phyloP scores from a whole-genome alignment of 2,329 filamentous ascomycete species.

The Paramyrothecium sp. region DNA sequence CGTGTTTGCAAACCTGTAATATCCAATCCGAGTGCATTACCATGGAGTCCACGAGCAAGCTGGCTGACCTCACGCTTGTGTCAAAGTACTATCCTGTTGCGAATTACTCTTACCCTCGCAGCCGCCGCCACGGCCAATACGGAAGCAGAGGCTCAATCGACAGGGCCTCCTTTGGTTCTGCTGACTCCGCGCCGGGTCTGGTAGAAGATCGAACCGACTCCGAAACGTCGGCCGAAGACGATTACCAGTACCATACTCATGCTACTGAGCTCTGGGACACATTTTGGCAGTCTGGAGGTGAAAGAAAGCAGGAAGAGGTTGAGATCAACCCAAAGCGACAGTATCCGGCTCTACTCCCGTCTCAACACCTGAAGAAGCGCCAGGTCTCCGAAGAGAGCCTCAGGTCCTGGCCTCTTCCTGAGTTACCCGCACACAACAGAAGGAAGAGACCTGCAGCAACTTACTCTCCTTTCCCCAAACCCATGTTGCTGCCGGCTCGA shows the following conservation, averaged over 20 bases:
- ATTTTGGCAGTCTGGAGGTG: slow-evolving; percentile 38
- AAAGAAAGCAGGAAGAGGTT: slow-evolving; percentile 8
- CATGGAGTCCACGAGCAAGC: slow-evolving; percentile 35
- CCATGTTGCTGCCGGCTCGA: slow-evolving; percentile 30
- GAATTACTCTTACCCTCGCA: slow-evolving; percentile 39
- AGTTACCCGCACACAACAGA: slow-evolving; percentile 12
- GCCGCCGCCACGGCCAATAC: slow-evolving; percentile 14
- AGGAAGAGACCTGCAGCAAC: slow-evolving; percentile 23
- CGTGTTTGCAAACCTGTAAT: neutral
- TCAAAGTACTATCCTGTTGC: slow-evolving; percentile 37
- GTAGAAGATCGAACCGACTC: slow-evolving; percentile 51
- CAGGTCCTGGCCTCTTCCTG: slow-evolving; percentile 23
- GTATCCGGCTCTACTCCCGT: slow-evolving; percentile 27
- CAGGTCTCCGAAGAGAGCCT: slow-evolving; percentile 16
- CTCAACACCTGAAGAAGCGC: slow-evolving; percentile 17
- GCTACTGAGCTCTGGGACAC: slow-evolving; percentile 49
- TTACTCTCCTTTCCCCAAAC: slow-evolving; percentile 43
- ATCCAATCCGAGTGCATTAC: slow-evolving; percentile 3
- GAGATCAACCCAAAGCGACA: slow-evolving; percentile 22
- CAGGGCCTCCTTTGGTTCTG: slow-evolving; percentile 44
- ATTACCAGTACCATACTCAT: slow-evolving; percentile 45
- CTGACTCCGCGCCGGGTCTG: slow-evolving; percentile 45
- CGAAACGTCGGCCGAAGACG: slow-evolving; percentile 49
- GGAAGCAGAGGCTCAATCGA: slow-evolving; percentile 18
- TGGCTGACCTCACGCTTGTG: slow-evolving; percentile 36